Conservation (phyloP, 306 rosid genomes). For the Citrullus amarus region DNA sequence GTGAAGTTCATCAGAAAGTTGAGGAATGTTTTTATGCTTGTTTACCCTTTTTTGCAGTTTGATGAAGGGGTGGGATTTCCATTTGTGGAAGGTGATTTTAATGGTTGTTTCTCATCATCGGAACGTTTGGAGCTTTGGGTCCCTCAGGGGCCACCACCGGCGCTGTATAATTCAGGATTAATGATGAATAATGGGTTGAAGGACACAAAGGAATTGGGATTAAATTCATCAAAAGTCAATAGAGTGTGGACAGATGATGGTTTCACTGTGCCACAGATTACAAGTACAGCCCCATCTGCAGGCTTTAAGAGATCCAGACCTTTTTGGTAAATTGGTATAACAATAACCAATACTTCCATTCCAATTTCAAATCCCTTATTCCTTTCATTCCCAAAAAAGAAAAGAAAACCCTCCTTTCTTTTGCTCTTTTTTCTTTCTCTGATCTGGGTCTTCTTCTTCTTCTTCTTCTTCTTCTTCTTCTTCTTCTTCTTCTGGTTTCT, state of each 20-base stretch:
- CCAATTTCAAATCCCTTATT: neutral
- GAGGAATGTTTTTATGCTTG: neutral
- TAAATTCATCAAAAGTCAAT: constrained; percentile 22
- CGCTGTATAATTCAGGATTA: constrained; percentile 20
- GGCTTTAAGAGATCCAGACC: constrained; percentile 51
- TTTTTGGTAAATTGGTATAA: constrained; percentile 25
- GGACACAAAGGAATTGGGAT: constrained; percentile 27
- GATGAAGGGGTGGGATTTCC: constrained; percentile 25
- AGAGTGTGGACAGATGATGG: constrained; percentile 47
- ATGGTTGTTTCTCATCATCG: constrained; percentile 20
- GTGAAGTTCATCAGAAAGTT: neutral
- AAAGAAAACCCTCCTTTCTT: neutral
- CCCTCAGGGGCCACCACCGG: constrained; percentile 50
- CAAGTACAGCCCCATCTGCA: constrained; percentile 19
- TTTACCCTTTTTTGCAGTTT: constrained; percentile 18
- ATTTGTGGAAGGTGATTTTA: constrained; percentile 28
- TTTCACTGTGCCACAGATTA: constrained; percentile 75
- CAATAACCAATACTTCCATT: neutral
- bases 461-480: neutral
- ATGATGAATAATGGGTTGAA: constrained; percentile 16
- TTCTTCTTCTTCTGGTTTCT: neutral
- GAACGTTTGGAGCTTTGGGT: constrained; percentile 57
- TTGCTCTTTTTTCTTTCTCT: neutral
- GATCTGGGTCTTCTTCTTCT: neutral
- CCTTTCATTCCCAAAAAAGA: neutral